A percentile compares a stretch with the other conserved stretches of the same genome.
Conservation (phyloP, 495 filamentous ascomycete species). For the Aspergillus funiculosus region DNA sequence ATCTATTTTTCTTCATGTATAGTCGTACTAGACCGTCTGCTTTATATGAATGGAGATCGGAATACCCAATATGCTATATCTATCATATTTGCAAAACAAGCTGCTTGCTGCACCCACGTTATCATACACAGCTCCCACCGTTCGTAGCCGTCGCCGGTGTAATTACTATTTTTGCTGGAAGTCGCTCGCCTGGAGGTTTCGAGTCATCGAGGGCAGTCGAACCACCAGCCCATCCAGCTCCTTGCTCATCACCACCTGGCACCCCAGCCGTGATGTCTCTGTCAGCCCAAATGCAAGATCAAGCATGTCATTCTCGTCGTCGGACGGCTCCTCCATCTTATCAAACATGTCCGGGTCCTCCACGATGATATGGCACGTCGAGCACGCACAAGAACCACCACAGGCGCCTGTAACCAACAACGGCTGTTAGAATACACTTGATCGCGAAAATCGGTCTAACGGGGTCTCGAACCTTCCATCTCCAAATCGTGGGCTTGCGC, state of each 20-base stretch:
- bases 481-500: constrained; percentile 92
- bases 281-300: constrained; percentile 93
- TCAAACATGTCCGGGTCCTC: constrained; percentile 79
- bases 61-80: constrained; percentile 19
- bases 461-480: constrained; percentile 69
- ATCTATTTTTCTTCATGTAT: too few species aligned
- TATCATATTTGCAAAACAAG: constrained; percentile 4
- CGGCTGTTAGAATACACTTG: neutral
- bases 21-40: constrained; percentile 15
- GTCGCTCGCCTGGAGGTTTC: constrained; percentile 93
- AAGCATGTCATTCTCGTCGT: constrained; percentile 99
- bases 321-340: constrained; percentile 83
- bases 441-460: neutral
- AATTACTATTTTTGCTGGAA: constrained; percentile 50
- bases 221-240: constrained; percentile 83
- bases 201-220: constrained; percentile 82
- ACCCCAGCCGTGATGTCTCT: constrained; percentile 92
- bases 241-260: constrained; percentile 87
- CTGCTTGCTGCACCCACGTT: constrained; percentile 5
- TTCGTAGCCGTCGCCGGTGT: neutral
- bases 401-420: constrained; percentile 61
- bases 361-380: constrained; percentile 95
- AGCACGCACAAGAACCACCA: constrained; percentile 93
- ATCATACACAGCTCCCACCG: constrained; percentile 6
- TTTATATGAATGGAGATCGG: constrained; percentile 22